Conservation (phyloP, 257 asterid genomes). For the Solanum pennellii region DNA sequence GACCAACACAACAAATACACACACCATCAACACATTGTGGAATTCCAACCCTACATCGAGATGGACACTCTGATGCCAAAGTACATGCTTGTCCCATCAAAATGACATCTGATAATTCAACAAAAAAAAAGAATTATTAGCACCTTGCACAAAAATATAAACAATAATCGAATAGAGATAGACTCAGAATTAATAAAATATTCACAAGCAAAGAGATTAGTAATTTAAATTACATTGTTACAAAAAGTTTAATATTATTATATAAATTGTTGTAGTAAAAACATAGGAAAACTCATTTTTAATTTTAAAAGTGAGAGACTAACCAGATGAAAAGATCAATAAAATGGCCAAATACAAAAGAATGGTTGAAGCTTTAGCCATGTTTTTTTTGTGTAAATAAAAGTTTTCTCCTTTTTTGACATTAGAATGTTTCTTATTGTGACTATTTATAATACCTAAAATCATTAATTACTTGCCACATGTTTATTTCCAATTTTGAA, state of each 20-base stretch:
- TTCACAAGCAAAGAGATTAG: neutral
- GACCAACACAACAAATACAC: neutral
- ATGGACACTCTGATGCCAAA: neutral
- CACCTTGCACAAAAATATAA: neutral
- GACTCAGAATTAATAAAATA: neutral
- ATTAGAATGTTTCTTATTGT: neutral
- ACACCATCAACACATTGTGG: neutral
- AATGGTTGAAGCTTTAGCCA: neutral
- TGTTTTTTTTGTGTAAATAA: neutral
- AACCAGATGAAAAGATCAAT: neutral
- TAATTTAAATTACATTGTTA: too few species aligned
- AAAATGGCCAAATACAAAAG: neutral
- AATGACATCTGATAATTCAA: neutral
- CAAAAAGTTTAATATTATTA: too few species aligned
- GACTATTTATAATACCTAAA: neutral
- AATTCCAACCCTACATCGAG: neutral
- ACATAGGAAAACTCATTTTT: too few species aligned
- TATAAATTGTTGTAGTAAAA: too few species aligned
- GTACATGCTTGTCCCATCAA: neutral
- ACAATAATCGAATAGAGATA: neutral
- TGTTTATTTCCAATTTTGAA: neutral
- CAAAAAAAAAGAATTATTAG: too few species aligned
- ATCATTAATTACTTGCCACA: neutral
- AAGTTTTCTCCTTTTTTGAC: neutral
- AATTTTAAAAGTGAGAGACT: neutral